Conservation (phyloP, 129 eudicot species). For the Tagetes erecta region DNA sequence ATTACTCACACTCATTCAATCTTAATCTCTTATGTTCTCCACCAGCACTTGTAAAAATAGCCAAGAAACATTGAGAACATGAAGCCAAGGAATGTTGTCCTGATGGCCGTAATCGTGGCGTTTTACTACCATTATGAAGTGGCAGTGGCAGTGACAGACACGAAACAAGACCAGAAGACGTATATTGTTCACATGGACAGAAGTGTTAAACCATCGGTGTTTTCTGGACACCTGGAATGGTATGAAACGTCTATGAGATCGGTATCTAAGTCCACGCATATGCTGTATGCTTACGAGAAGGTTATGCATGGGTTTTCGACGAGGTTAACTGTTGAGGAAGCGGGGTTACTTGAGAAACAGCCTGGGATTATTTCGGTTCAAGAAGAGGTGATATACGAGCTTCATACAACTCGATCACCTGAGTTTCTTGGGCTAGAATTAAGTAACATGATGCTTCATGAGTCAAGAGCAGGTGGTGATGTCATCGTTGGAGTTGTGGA, state of each 20-base stretch:
- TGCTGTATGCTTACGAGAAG: constrained; percentile 61
- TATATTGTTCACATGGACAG: constrained; percentile 78
- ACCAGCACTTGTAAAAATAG: constrained; percentile 3
- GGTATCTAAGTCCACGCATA: constrained; percentile 44
- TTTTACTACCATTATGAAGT: constrained; percentile 24
- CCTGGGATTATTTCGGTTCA: constrained; percentile 56
- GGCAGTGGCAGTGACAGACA: constrained; percentile 33
- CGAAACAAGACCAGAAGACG: constrained; percentile 39
- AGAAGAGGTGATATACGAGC: constrained; percentile 56
- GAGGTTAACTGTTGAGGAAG: constrained; percentile 53
- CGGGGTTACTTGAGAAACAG: constrained; percentile 42
- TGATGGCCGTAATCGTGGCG: constrained; percentile 34
- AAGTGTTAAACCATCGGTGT: constrained; percentile 50
- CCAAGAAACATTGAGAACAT: background rate
- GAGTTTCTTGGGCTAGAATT: constrained; percentile 63
- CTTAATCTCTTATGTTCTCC: constrained; percentile 3
- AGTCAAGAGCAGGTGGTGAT: constrained; percentile 40
- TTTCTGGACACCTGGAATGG: constrained; percentile 61
- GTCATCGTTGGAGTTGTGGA: constrained; percentile 78
- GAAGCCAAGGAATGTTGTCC: constrained; percentile 33
- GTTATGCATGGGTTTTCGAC: constrained; percentile 77
- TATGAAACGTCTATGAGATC: constrained; percentile 57
- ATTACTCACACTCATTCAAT: background rate
- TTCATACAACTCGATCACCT: constrained; percentile 78
- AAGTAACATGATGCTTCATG: constrained; percentile 29